phyloP scores from a whole-genome alignment of 2,329 filamentous ascomycete genomes.

The Beauveria sp. region DNA sequence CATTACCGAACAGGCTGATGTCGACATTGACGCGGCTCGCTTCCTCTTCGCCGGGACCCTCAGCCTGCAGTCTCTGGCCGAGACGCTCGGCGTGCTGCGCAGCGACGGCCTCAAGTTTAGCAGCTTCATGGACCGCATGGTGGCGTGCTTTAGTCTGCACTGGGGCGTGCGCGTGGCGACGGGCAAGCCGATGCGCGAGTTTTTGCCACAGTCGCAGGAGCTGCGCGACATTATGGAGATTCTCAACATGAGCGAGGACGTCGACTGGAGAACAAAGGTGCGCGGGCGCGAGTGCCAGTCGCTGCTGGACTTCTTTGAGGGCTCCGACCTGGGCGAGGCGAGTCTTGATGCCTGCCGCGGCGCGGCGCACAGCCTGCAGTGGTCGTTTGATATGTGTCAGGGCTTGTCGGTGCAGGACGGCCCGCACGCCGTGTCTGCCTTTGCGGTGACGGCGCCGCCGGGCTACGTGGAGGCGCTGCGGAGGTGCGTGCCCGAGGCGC shows the following conservation, averaged over 20 bases:
- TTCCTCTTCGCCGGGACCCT: constrained; percentile 12
- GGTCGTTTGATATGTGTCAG: constrained; percentile 26
- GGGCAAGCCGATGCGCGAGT: constrained; percentile 23
- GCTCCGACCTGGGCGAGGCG: constrained; percentile 22
- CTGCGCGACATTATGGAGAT: constrained; percentile 19
- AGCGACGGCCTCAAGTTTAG: constrained; percentile 25
- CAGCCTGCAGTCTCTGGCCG: constrained; percentile 12
- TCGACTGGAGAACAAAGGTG: constrained; percentile 11
- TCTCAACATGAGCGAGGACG: constrained; percentile 17
- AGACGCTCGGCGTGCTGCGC: constrained; percentile 22
- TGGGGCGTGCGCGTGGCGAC: constrained; percentile 34
- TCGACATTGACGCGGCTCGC: not conserved
- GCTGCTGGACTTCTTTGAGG: constrained; percentile 23
- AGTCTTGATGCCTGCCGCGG: constrained; percentile 23
- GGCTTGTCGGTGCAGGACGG: constrained; percentile 17
- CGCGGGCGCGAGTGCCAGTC: constrained; percentile 21
- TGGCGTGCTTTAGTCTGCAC: constrained; percentile 34
- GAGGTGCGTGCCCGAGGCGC: constrained; percentile 30
- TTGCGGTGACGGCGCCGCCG: constrained; percentile 24
- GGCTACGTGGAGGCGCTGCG: constrained; percentile 29
- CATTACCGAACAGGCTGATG: constrained; percentile 11
- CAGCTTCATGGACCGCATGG: constrained; percentile 31
- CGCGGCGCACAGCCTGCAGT: constrained; percentile 24
- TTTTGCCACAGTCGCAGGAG: constrained; percentile 28
- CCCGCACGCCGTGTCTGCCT: constrained; percentile 26